A percentile compares a stretch with the other conserved stretches of the same genome.
Conservation (phyloP, 2,329 filamentous ascomycete species). For the Cordyceps farinosa region DNA sequence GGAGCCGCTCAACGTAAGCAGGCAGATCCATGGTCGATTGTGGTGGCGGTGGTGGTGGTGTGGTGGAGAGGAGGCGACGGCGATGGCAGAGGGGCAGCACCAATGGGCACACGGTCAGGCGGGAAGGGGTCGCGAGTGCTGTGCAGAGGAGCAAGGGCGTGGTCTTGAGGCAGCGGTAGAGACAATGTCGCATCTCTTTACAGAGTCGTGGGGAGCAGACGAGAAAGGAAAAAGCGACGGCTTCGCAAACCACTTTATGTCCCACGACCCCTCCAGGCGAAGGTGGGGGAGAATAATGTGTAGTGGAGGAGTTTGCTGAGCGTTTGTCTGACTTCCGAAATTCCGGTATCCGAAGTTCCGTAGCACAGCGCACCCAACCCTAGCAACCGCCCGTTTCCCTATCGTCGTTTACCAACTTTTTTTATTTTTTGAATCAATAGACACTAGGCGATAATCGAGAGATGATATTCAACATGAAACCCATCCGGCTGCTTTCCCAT, state of each 20-base stretch:
- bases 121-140: not conserved
- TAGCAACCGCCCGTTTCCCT: not conserved
- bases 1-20: conserved; percentile 37
- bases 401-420: not conserved
- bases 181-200: conserved; percentile 2
- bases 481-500: too few relatives aligned
- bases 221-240: conserved; percentile 7
- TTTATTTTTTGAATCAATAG: too few relatives aligned
- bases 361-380: not conserved
- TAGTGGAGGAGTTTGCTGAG: not conserved
- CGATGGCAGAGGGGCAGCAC: not conserved
- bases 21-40: conserved; percentile 36
- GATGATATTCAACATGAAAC: too few relatives aligned
- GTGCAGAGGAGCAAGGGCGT: not conserved
- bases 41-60: not conserved
- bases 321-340: not conserved
- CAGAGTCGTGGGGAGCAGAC: not conserved
- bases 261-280: conserved; percentile 25
- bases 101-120: not conserved
- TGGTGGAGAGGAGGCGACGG: not conserved
- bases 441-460: too few relatives aligned
- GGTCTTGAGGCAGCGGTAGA: not conserved
- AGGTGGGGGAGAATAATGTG: conserved; percentile 12
- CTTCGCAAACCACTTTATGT: conserved; percentile 18
- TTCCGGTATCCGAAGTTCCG: conserved; percentile 16